Evolutionary conservation across 495 filamentous ascomycete genomes (phyloP), one percentile per base, ranked within the genome.

Genomic region (Saxophila tyrrhenica): DNA sequence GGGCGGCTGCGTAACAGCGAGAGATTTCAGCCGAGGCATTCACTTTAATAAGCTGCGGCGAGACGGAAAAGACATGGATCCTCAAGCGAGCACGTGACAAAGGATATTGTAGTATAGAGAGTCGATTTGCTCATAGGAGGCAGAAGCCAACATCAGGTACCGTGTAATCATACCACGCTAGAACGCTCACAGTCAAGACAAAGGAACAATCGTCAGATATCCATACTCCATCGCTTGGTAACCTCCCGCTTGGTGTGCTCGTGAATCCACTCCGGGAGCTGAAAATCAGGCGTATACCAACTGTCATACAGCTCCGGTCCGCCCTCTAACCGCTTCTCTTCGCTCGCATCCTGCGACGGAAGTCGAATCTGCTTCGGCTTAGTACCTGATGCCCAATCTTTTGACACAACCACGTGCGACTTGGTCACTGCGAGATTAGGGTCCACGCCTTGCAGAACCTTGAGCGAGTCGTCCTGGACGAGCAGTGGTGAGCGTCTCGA

Each of bases 201-300:
- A n/a, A 35, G 7, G 7, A 35, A 13, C 29, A 35, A 35, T 35
- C 29, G 42, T 63, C 58, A 69, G 25, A 69, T 62, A 51, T 69
- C 67, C 50, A 69, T 62, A 55, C 65, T 68, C 65, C 65, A 68
- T 50, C 67, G 48, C 53, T 61, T 54, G 51, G 54, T 62, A 32
- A 57, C 55, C 53, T 56, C 41, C 39, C 51, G 48, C 38, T 54
- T 59, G 19, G 55, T 58, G 52, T 55, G 48, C 52, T 62, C 51
- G 20, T 55, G 49, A 22, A 62, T 39, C 51, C 56, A 56, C 20
- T 54, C 38, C 1, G 39, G n/a, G 38, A 51, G 24, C 29, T 43
- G 39, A 38, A 52, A 52, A 15, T 57, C 54, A 22, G 39, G 17
- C 42, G 53, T 54, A 22, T 52, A 56, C 57, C 52, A 56, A 23